Conservation (phyloP, 2,329 filamentous ascomycete species). For the Teratosphaeria viscida region DNA sequence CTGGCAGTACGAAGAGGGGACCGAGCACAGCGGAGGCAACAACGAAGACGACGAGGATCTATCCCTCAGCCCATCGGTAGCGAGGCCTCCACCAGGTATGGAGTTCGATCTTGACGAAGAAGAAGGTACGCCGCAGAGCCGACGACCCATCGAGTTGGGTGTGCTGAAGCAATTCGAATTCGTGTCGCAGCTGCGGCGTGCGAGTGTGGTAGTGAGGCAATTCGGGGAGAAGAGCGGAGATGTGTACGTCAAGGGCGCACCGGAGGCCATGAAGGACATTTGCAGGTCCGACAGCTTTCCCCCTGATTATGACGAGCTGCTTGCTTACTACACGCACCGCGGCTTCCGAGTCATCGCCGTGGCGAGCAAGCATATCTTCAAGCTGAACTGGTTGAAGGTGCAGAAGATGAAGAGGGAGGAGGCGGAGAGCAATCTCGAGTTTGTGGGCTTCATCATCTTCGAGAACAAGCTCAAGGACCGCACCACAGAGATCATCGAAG, state of each 20-base stretch:
- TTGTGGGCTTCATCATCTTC: constrained; percentile 94
- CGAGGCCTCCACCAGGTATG: constrained; percentile 59
- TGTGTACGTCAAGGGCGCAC: constrained; percentile 91
- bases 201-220: constrained; percentile 83
- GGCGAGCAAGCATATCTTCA: constrained; percentile 76
- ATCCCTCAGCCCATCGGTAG: constrained; percentile 76
- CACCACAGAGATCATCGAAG: constrained; percentile 69
- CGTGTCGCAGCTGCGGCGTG: constrained; percentile 79
- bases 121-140: constrained; percentile 29
- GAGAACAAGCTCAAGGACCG: constrained; percentile 95
- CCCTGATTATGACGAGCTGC: constrained; percentile 75
- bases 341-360: constrained; percentile 95
- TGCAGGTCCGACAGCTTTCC: constrained; percentile 79
- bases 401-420: constrained; percentile 86
- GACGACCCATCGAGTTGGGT: constrained; percentile 68
- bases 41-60: constrained; percentile 61
- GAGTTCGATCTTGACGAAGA: constrained; percentile 48
- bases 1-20: constrained; percentile 87
- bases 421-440: constrained; percentile 73
- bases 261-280: constrained; percentile 92
- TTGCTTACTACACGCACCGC: constrained; percentile 86
- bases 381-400: constrained; percentile 84
- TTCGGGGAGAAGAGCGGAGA: constrained; percentile 77
- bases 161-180: constrained; percentile 89
- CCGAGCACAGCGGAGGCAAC: constrained; percentile 49